Percentiles rank a stretch among this genome's conserved stretches.
Conservation (phyloP, 139 green algal genomes). For the Pedinophyceae sp. region DNA sequence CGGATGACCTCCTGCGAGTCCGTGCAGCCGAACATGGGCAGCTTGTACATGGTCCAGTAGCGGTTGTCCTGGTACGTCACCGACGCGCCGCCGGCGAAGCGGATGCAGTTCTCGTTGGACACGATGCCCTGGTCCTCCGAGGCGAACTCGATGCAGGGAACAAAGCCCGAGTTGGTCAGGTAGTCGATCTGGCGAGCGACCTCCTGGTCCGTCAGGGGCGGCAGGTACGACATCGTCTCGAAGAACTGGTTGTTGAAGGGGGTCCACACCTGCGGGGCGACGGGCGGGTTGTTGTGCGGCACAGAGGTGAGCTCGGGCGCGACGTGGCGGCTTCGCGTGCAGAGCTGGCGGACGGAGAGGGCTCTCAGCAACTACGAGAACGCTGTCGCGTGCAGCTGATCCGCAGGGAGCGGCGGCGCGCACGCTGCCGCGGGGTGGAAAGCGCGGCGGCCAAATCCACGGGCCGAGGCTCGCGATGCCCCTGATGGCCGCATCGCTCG, state of each 20-base stretch:
- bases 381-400: too few relatives aligned
- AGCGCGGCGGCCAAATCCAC: too few relatives aligned
- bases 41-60: slow-evolving; percentile 99
- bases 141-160: slow-evolving; percentile 94
- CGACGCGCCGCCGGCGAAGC: slow-evolving; percentile 36
- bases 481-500: too few relatives aligned
- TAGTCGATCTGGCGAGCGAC: slow-evolving; percentile 92
- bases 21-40: slow-evolving; percentile 99
- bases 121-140: slow-evolving; percentile 48
- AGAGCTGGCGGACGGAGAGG: too few relatives aligned
- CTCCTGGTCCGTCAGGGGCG: slow-evolving; percentile 69
- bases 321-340: too few relatives aligned
- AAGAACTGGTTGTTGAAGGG: slow-evolving; percentile 53
- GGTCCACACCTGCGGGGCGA: slow-evolving; percentile 18
- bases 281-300: too few relatives aligned
- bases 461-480: too few relatives aligned
- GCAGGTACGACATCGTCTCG: slow-evolving; percentile 98
- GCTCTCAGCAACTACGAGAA: too few relatives aligned
- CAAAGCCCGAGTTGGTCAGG: slow-evolving; percentile 70
- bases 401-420: too few relatives aligned
- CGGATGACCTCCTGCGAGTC: slow-evolving; percentile 62
- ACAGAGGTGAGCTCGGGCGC: too few relatives aligned
- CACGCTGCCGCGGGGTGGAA: too few relatives aligned
- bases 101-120: slow-evolving; percentile 29
- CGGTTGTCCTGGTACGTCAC: slow-evolving; percentile 61